These are phyloP conservation scores for Mycena indigotica DNA, from an alignment of 768 basidiomycete genomes.

Conservation along the genomic window DNA sequence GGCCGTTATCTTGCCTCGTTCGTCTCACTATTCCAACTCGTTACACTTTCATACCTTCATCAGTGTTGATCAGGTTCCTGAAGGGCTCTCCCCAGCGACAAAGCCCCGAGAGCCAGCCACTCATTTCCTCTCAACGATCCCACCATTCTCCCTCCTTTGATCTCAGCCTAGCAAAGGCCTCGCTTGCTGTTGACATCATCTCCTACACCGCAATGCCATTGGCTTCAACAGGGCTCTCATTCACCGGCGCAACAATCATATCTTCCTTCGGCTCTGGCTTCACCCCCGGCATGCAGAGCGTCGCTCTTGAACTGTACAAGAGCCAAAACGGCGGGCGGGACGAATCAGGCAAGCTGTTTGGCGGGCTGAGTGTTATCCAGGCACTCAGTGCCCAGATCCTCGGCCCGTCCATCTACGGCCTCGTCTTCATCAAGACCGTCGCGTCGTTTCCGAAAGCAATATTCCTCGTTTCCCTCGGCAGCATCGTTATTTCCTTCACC, in stretches of 20 bases:
- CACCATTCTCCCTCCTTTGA: conserved; percentile 48
- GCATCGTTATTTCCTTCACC: conserved; percentile 11
- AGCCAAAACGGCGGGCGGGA: conserved; percentile 37
- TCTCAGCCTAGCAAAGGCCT: conserved; percentile 51
- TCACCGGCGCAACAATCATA: conserved; percentile 41
- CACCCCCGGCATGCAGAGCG: conserved; percentile 52
- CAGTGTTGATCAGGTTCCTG: neutral
- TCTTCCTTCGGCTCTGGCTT: conserved; percentile 51
- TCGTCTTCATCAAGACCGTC: conserved; percentile 56
- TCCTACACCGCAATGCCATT: conserved; percentile 43
- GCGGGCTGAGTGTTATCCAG: conserved; percentile 60
- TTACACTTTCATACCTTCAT: no score
- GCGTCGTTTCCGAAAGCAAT: conserved; percentile 54
- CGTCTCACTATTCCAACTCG: no score
- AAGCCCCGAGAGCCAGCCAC: conserved; percentile 15
- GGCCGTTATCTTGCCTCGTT: conserved; percentile 49
- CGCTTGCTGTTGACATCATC: conserved; percentile 49
- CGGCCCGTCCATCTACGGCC: conserved; percentile 56
- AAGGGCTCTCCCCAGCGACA: neutral
- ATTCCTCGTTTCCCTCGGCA: conserved; percentile 32
- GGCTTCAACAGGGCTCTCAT: conserved; percentile 40
- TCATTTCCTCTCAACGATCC: conserved; percentile 6
- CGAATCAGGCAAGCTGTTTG: conserved; percentile 53
- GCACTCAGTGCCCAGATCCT: conserved; percentile 54
- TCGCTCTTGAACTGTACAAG: conserved; percentile 54